phyloP scores from a whole-genome alignment of 441 rosid species.

The Bruguiera hainesii region DNA sequence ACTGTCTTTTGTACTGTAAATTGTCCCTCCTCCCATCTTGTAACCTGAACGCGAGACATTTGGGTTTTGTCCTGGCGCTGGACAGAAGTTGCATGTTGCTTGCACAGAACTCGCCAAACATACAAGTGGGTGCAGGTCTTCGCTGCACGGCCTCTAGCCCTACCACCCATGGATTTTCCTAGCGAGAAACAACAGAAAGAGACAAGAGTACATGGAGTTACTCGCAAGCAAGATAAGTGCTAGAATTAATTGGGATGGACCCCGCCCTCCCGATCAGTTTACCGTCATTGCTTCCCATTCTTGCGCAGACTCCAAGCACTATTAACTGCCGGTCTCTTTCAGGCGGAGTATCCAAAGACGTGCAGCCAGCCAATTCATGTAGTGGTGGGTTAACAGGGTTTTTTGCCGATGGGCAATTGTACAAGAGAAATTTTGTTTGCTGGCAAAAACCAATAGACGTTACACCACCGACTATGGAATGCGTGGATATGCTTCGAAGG shows the following conservation, averaged over 20 bases:
- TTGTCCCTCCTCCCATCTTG: too few relatives aligned
- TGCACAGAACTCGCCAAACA: too few relatives aligned
- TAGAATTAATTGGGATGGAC: neutral
- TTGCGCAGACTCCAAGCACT: neutral
- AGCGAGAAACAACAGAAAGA: neutral
- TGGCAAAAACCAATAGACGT: too few relatives aligned
- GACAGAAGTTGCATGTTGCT: too few relatives aligned
- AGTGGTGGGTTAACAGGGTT: neutral
- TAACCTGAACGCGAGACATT: too few relatives aligned
- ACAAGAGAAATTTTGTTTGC: neutral
- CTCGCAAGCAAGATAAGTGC: neutral
- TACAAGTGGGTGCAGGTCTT: too few relatives aligned
- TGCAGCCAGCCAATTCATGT: neutral
- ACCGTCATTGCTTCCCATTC: neutral
- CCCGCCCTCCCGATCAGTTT: neutral
- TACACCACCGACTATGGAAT: neutral
- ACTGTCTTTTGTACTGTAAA: too few relatives aligned
- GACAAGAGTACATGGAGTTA: neutral
- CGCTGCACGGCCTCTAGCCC: too few relatives aligned
- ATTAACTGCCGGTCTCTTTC: slow-evolving; percentile 20
- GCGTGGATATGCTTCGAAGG: neutral
- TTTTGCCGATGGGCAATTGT: neutral
- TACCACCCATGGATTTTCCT: too few relatives aligned
- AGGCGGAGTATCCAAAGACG: slow-evolving; percentile 29
- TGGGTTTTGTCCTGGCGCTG: too few relatives aligned